These are phyloP conservation scores for Davidsoniella eucalypti DNA, from an alignment of 2,329 filamentous ascomycete genomes.

Conservation along the genomic window DNA sequence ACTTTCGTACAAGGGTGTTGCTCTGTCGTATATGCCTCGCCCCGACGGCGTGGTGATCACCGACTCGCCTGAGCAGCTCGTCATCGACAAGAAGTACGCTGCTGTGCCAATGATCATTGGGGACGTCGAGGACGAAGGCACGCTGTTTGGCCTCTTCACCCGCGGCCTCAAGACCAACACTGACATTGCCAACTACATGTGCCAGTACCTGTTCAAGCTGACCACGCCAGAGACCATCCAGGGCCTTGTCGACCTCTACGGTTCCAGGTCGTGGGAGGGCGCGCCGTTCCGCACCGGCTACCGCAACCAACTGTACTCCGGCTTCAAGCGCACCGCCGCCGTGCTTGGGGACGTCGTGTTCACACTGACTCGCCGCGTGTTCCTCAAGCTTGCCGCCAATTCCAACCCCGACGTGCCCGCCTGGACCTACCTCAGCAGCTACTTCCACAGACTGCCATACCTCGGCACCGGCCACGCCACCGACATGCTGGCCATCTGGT, in stretches of 20 bases:
- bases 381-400: conserved; percentile 27
- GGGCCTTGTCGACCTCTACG: conserved; percentile 36
- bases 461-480: conserved; percentile 47
- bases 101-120: conserved; percentile 46
- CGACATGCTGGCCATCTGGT: conserved; percentile 40
- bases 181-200: conserved; percentile 37
- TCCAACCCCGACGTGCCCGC: conserved; percentile 29
- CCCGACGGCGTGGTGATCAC: conserved; percentile 40
- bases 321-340: conserved; percentile 48
- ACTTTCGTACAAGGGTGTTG: conserved; percentile 38
- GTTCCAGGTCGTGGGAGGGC: conserved; percentile 33
- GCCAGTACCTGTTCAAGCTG: conserved; percentile 31
- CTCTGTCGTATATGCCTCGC: conserved; percentile 44
- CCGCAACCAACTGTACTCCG: conserved; percentile 44
- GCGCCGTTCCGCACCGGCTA: conserved; percentile 42
- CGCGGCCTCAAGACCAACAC: conserved; percentile 38
- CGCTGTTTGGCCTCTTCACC: conserved; percentile 43
- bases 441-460: conserved; percentile 41
- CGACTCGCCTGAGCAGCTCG: conserved; percentile 33
- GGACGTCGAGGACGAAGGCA: conserved; percentile 50
- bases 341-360: conserved; percentile 49
- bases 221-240: conserved; percentile 25
- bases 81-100: conserved; percentile 32
- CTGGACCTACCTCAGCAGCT: conserved; percentile 46
- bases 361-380: conserved; percentile 21